Conservation (phyloP, 768 basidiomycete genomes). For the Rhizopogon vinicolor region DNA sequence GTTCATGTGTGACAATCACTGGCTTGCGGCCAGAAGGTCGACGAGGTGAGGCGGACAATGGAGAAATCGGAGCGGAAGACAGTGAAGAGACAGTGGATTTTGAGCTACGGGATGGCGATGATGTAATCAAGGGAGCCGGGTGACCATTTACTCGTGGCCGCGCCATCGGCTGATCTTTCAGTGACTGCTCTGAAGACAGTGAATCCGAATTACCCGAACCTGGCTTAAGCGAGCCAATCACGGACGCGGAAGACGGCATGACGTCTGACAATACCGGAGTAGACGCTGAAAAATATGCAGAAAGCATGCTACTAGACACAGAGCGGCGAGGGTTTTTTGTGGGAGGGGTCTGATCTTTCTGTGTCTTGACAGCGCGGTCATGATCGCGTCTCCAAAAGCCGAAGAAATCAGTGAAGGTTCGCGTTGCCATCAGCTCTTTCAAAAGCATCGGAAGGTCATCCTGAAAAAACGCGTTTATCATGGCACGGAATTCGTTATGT, state of each 20-base stretch:
- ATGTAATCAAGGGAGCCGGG: slow-evolving; percentile 2
- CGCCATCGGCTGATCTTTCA: slow-evolving; percentile 3
- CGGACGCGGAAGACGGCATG: slow-evolving; percentile 5
- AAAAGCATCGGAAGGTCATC: slow-evolving; percentile 63
- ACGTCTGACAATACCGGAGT: slow-evolving; percentile 7
- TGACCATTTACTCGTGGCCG: slow-evolving; percentile 1
- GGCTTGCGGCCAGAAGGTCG: slow-evolving; percentile 18
- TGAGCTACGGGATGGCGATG: slow-evolving; percentile 17
- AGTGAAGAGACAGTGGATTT: slow-evolving; percentile 17
- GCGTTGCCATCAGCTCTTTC: slow-evolving; percentile 56
- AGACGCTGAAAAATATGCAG: slow-evolving; percentile 51
- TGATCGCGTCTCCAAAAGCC: slow-evolving; percentile 71
- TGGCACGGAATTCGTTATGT: slow-evolving; percentile 49
- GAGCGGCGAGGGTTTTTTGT: slow-evolving; percentile 34
- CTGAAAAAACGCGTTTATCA: slow-evolving; percentile 56
- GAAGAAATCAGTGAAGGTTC: slow-evolving; percentile 70
- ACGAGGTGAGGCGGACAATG: slow-evolving; percentile 12
- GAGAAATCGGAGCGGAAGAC: slow-evolving; percentile 22
- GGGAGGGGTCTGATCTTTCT: slow-evolving; percentile 13
- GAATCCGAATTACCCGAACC: slow-evolving; percentile 14
- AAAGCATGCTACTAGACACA: slow-evolving; percentile 50
- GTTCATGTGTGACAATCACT: slow-evolving; percentile 18
- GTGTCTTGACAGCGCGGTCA: slow-evolving; percentile 48
- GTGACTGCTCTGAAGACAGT: slow-evolving; percentile 21
- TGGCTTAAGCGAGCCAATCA: slow-evolving; percentile 5